phyloP scores from a whole-genome alignment of 805 yeast species.

The Cyberlindnera japonica region DNA sequence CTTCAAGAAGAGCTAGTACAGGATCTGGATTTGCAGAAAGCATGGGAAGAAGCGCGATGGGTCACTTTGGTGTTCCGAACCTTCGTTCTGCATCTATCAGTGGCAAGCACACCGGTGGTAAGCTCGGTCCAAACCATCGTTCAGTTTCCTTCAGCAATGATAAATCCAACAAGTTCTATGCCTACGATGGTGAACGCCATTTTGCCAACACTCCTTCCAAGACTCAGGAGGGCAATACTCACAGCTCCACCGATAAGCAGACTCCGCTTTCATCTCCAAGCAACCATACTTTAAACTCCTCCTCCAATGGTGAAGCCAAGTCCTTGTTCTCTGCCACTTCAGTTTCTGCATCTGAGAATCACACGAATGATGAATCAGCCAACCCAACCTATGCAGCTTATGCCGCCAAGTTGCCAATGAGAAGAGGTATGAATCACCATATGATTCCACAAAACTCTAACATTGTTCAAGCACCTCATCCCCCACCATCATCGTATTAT shows the following conservation, averaged over 20 bases:
- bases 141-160: slow-evolving; percentile 23
- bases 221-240: slow-evolving; percentile 4
- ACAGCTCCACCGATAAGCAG: slow-evolving; percentile 12
- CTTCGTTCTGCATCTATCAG: slow-evolving; percentile 7
- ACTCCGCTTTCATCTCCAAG: slow-evolving; percentile 27
- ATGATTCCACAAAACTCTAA: slow-evolving; percentile 10
- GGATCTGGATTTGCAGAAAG: slow-evolving; percentile 22
- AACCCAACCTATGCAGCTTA: slow-evolving; percentile 19
- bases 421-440: slow-evolving; percentile 16
- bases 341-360: slow-evolving; percentile 22
- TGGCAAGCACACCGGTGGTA: slow-evolving; percentile 1
- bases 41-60: slow-evolving; percentile 15
- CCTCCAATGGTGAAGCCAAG: slow-evolving; percentile 27
- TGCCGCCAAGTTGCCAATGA: slow-evolving; percentile 14
- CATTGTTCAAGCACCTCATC: slow-evolving; percentile 11
- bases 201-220: slow-evolving; percentile 8
- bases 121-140: slow-evolving; percentile 11
- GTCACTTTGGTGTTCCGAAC: slow-evolving; percentile 12
- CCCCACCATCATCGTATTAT: slow-evolving; percentile 29
- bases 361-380: slow-evolving; percentile 15
- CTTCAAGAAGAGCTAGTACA: slow-evolving; percentile 37
- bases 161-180: slow-evolving; percentile 8
- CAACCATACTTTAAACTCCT: slow-evolving; percentile 17
- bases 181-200: slow-evolving; percentile 6
- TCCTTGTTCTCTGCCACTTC: slow-evolving; percentile 25